Conservation (phyloP, 2,329 filamentous ascomycete genomes). For the Reticulascus tulasneorum region DNA sequence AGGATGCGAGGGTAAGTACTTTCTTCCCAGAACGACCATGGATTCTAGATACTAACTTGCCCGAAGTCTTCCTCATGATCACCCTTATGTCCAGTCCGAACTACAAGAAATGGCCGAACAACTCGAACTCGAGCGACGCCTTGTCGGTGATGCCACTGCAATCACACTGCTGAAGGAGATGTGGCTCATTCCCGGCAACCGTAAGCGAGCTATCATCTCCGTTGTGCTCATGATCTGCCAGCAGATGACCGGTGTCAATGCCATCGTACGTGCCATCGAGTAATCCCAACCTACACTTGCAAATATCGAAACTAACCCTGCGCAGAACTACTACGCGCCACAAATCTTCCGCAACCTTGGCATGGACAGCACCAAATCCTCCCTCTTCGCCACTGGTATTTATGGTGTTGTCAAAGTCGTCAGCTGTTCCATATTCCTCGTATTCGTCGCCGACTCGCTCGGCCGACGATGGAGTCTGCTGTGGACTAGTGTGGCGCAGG, state of each 20-base stretch:
- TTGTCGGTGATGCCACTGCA: slow-evolving; percentile 48
- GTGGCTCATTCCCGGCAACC: slow-evolving; percentile 56
- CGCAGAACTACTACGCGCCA: slow-evolving; percentile 62
- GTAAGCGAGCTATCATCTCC: slow-evolving; percentile 61
- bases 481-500: slow-evolving; percentile 62
- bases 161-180: slow-evolving; percentile 62
- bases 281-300: slow-evolving; percentile 27
- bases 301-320: neutral
- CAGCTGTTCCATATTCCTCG: slow-evolving; percentile 59
- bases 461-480: slow-evolving; percentile 58
- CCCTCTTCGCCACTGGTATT: slow-evolving; percentile 69
- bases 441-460: slow-evolving; percentile 66
- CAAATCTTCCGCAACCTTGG: slow-evolving; percentile 66
- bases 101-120: slow-evolving; percentile 58
- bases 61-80: slow-evolving; percentile 48
- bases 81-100: slow-evolving; percentile 54
- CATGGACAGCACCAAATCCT: slow-evolving; percentile 49
- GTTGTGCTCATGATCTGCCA: slow-evolving; percentile 63
- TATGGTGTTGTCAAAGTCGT: slow-evolving; percentile 70
- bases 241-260: slow-evolving; percentile 63
- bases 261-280: slow-evolving; percentile 32
- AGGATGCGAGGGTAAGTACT: slow-evolving; percentile 44
- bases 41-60: slow-evolving; percentile 32
- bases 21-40: slow-evolving; percentile 17
- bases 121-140: slow-evolving; percentile 57